A percentile compares a stretch with the other conserved stretches of the same genome.
These are phyloP conservation scores for Coniferiporia sulphurascens DNA, from an alignment of 1,284 basidiomycete genomes.

Conservation along the genomic window DNA sequence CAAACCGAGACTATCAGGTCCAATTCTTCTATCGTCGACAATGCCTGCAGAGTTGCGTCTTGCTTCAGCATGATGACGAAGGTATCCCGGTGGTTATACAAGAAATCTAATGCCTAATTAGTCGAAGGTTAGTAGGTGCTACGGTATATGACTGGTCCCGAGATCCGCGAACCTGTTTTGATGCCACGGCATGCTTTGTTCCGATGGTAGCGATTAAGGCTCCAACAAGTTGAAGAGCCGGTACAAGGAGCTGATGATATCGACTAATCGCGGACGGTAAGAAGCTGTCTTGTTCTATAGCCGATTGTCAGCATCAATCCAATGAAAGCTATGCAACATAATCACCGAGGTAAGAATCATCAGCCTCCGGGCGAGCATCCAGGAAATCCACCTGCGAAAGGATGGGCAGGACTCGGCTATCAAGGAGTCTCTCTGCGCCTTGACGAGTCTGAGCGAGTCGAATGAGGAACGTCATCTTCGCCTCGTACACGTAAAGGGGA, in stretches of 20 bases:
- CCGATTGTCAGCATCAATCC: neutral
- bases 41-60: constrained; percentile 56
- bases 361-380: constrained; percentile 74
- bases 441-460: constrained; percentile 77
- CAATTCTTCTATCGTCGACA: constrained; percentile 70
- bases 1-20: constrained; percentile 72
- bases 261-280: constrained; percentile 83
- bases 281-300: constrained; percentile 76
- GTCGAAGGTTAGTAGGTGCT: neutral
- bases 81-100: constrained; percentile 76
- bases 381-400: constrained; percentile 86
- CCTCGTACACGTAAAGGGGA: constrained; percentile 91
- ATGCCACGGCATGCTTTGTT: constrained; percentile 55
- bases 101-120: constrained; percentile 64
- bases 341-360: constrained; percentile 79
- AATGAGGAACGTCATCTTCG: constrained; percentile 86
- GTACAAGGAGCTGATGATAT: constrained; percentile 86
- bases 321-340: constrained; percentile 11
- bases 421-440: constrained; percentile 84
- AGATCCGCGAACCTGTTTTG: constrained; percentile 52
- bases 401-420: constrained; percentile 74
- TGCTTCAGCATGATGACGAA: constrained; percentile 75
- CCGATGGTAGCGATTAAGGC: constrained; percentile 68
- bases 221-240: constrained; percentile 76
- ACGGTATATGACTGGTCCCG: constrained; percentile 1